Evolutionary conservation across 352 stramenopile genomes (phyloP).

Genomic region (Phytophthora megakarya): DNA sequence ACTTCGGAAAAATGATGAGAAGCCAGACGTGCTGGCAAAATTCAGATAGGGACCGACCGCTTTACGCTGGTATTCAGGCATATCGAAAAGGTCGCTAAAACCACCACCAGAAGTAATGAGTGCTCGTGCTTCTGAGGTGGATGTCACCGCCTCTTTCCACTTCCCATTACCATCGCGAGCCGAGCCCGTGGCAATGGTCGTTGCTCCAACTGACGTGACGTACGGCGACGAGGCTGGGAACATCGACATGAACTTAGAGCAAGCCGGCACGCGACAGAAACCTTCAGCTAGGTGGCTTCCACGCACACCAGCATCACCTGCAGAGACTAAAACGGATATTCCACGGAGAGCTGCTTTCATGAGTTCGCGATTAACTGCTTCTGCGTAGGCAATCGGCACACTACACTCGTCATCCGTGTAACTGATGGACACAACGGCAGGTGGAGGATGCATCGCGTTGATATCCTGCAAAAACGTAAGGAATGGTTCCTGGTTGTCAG

Average conservation of each 20-base stretch:
- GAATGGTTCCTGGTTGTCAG: constrained; percentile 85
- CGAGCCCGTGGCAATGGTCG: constrained; percentile 35
- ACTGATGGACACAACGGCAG: constrained; percentile 76
- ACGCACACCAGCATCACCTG: constrained; percentile 65
- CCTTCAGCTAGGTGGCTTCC: constrained; percentile 50
- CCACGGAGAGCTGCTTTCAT: constrained; percentile 75
- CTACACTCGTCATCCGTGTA: constrained; percentile 86
- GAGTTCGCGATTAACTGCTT: constrained; percentile 70
- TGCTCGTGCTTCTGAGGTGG: constrained; percentile 38
- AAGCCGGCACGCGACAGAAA: constrained; percentile 50
- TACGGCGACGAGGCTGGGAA: constrained; percentile 80
- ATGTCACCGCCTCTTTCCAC: constrained; percentile 60
- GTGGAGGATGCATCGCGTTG: constrained; percentile 65
- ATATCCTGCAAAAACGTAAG: constrained; percentile 72
- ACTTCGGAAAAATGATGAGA: constrained; percentile 44
- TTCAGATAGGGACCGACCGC: constrained; percentile 47
- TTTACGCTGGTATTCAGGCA: constrained; percentile 53
- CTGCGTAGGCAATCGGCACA: constrained; percentile 54
- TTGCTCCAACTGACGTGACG: constrained; percentile 70
- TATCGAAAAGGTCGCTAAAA: constrained; percentile 62
- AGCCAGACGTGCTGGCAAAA: constrained; percentile 22
- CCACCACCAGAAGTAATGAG: constrained; percentile 79
- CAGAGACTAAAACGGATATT: constrained; percentile 70
- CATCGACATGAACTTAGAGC: constrained; percentile 63
- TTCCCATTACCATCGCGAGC: constrained; percentile 28